Evolutionary conservation across 352 stramenopile species (phyloP).

Genomic region (Globisporangium canariense): DNA sequence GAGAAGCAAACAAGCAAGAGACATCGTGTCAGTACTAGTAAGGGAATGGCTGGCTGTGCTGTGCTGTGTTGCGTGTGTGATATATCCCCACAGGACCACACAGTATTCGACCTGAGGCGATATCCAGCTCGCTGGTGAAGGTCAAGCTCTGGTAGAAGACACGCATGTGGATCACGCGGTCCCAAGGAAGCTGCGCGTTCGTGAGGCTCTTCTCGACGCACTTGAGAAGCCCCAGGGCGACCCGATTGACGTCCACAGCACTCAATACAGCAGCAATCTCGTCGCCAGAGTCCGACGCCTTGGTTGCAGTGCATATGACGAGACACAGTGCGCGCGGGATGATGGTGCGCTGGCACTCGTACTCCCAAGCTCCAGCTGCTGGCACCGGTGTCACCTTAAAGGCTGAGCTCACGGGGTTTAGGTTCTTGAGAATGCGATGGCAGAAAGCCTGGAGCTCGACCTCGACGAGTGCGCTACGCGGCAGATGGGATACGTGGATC

Average conservation of each 20-base stretch:
- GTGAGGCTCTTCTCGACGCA: conserved; percentile 30
- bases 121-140: conserved; percentile 49
- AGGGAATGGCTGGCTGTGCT: neutral
- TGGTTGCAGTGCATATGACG: conserved; percentile 36
- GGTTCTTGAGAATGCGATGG: conserved; percentile 55
- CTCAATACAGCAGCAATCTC: conserved; percentile 18
- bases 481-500: conserved; percentile 66
- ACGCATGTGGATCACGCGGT: conserved; percentile 61
- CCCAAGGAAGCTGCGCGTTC: conserved; percentile 46
- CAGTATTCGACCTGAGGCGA: conserved; percentile 30
- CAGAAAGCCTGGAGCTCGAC: conserved; percentile 76
- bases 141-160: conserved; percentile 56
- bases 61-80: neutral
- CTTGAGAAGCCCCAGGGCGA: conserved; percentile 16
- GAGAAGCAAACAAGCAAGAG: neutral
- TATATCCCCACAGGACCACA: neutral
- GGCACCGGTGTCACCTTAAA: neutral
- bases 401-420: conserved; percentile 26
- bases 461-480: conserved; percentile 66
- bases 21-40: neutral
- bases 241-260: conserved; percentile 23
- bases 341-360: conserved; percentile 26
- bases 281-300: neutral
- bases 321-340: conserved; percentile 54
- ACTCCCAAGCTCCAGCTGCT: conserved; percentile 4